Evolutionary conservation across 2,329 filamentous ascomycete genomes (phyloP).

Genomic region (Ascochyta lentis): DNA sequence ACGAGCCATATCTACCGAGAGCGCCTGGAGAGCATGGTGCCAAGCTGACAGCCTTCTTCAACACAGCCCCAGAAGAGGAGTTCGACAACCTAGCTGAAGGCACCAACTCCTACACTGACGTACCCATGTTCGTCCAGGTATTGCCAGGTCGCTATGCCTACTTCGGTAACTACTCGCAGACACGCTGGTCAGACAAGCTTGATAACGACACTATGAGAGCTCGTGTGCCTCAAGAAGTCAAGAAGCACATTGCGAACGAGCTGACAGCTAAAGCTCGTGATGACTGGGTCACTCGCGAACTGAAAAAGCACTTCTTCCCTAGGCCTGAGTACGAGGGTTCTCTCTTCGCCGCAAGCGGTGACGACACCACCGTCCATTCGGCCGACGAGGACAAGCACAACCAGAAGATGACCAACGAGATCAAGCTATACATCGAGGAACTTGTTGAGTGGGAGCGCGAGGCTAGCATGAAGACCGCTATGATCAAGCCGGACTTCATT

Average conservation of each 20-base stretch:
- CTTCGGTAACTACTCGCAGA: conserved; percentile 55
- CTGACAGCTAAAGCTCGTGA: conserved; percentile 47
- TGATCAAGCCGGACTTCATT: conserved; percentile 48
- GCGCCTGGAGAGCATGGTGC: conserved; percentile 54
- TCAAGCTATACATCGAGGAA: conserved; percentile 44
- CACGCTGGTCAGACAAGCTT: conserved; percentile 53
- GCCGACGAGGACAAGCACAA: conserved; percentile 30
- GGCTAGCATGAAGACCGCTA: conserved; percentile 41
- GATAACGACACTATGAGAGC: conserved; percentile 51
- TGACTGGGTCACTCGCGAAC: conserved; percentile 50
- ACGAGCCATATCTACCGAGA: conserved; percentile 53
- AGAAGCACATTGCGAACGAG: conserved; percentile 50
- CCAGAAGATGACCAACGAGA: conserved; percentile 36
- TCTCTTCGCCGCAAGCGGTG: conserved; percentile 22
- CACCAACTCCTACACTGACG: conserved; percentile 43
- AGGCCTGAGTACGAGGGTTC: conserved; percentile 50
- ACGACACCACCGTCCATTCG: conserved; percentile 22
- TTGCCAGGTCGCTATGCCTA: conserved; percentile 48
- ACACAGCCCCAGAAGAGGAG: conserved; percentile 41
- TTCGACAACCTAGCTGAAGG: conserved; percentile 30
- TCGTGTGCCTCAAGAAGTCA: conserved; percentile 48
- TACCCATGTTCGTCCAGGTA: conserved; percentile 51
- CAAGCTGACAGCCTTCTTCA: conserved; percentile 57
- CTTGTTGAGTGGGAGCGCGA: conserved; percentile 52
- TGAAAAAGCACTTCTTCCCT: conserved; percentile 54